Conservation (phyloP, 495 filamentous ascomycete genomes). For the Lentithecium fluviatile region DNA sequence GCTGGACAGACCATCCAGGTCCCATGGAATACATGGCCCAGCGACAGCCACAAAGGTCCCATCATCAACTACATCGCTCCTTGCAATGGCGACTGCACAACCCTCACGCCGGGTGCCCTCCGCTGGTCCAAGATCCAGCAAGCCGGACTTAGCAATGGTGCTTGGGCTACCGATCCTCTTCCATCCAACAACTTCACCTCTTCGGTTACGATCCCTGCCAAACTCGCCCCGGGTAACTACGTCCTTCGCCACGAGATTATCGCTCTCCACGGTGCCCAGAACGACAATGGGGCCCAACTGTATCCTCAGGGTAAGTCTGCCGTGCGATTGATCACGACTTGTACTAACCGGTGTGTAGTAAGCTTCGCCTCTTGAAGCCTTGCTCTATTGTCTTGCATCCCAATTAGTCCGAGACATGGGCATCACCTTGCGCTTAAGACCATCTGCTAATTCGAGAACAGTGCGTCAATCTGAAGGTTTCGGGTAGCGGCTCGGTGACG, state of each 20-base stretch:
- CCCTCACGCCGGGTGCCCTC: conserved; percentile 61
- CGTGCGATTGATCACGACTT: too few species aligned
- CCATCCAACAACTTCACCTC: conserved; percentile 66
- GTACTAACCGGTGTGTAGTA: too few species aligned
- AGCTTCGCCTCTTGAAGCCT: too few species aligned
- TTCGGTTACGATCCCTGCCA: conserved; percentile 65
- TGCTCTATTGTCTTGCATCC: too few species aligned
- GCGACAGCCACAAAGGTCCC: conserved; percentile 64
- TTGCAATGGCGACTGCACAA: conserved; percentile 68
- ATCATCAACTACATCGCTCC: conserved; percentile 74
- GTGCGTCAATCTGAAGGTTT: conserved; percentile 73
- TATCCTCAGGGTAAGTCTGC: too few species aligned
- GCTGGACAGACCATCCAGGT: conserved; percentile 4
- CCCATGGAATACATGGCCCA: conserved; percentile 43
- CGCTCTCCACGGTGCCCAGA: conserved; percentile 63
- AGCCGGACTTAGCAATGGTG: conserved; percentile 59
- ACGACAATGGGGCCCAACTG: conserved; percentile 64
- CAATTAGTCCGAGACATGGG: too few species aligned
- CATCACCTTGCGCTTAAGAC: too few species aligned
- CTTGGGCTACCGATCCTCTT: conserved; percentile 66
- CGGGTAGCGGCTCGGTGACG: conserved; percentile 57
- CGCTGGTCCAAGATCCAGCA: conserved; percentile 76
- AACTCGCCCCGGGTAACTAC: conserved; percentile 68
- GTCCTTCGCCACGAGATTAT: conserved; percentile 81
- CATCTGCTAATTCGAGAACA: too few species aligned